phyloP scores from a whole-genome alignment of 1,139 yeast genomes.

The Kurtzmaniella quercitrusa region DNA sequence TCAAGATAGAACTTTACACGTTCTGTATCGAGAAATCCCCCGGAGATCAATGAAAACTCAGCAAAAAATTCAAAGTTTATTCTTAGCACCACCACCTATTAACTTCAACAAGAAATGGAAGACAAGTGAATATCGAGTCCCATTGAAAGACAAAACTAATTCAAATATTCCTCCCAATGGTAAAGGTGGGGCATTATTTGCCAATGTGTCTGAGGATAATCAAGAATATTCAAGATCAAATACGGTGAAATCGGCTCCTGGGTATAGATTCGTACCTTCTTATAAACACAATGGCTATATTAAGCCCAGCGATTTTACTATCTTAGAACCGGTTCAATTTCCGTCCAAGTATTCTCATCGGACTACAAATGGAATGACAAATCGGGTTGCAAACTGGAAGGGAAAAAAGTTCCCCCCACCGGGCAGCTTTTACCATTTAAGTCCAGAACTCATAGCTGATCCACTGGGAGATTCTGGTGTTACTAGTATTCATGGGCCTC shows the following conservation, averaged over 20 bases:
- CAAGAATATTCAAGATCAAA: not conserved
- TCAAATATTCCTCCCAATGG: not conserved
- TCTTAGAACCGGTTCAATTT: not conserved
- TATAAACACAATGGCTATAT: not conserved
- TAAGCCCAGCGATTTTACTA: not conserved
- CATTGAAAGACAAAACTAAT: conserved; percentile 1
- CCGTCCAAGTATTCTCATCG: not conserved
- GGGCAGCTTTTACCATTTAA: not conserved
- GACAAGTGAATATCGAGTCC: not conserved
- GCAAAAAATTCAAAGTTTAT: conserved; percentile 11
- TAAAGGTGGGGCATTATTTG: not conserved
- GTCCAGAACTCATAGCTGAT: not conserved
- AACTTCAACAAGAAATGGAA: conserved; percentile 41
- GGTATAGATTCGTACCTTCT: not conserved
- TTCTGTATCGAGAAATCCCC: conserved; percentile 69
- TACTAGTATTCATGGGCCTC: not conserved
- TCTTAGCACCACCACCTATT: conserved; percentile 73
- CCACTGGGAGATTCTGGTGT: not conserved
- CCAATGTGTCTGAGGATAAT: not conserved
- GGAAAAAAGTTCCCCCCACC: not conserved
- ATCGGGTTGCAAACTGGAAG: not conserved
- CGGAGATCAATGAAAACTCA: conserved; percentile 1
- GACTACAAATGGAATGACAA: not conserved
- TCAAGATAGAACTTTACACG: conserved; percentile 72
- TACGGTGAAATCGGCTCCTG: not conserved